Evolutionary conservation across 345 rosid species (phyloP).

Genomic region (Sapria himalayana): DNA sequence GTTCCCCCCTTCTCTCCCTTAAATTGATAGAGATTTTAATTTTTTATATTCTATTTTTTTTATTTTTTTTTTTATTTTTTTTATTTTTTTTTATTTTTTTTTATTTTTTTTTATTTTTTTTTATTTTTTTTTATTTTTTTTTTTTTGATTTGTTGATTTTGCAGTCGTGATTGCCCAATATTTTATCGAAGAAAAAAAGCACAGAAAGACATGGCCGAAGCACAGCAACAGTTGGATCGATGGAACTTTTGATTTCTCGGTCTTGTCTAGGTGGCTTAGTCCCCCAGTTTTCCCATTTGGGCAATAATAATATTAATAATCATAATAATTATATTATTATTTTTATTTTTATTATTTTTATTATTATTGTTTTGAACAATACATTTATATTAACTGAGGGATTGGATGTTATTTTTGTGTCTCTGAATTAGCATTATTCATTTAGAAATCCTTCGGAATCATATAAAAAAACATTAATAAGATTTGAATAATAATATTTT

Average conservation of each 20-base stretch:
- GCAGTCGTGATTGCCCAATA: conserved; percentile 95
- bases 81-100: neutral
- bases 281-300: neutral
- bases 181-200: conserved; percentile 92
- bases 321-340: too few species aligned
- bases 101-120: neutral
- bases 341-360: too few species aligned
- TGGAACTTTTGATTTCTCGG: conserved; percentile 38
- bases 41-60: neutral
- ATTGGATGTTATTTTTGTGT: too few species aligned
- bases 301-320: too few species aligned
- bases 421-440: too few species aligned
- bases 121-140: neutral
- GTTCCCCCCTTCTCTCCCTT: neutral
- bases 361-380: too few species aligned
- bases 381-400: too few species aligned
- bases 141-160: neutral
- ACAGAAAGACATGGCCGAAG: conserved; percentile 85
- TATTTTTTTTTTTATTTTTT: neutral
- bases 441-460: too few species aligned
- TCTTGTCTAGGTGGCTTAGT: too few species aligned
- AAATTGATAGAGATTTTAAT: neutral
- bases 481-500: too few species aligned
- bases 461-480: too few species aligned
- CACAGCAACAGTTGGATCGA: conserved; percentile 54